Percentiles rank a stretch among this genome's conserved stretches.
Conservation (phyloP, 257 asterid species). For the Jaltomata sinuosa region DNA sequence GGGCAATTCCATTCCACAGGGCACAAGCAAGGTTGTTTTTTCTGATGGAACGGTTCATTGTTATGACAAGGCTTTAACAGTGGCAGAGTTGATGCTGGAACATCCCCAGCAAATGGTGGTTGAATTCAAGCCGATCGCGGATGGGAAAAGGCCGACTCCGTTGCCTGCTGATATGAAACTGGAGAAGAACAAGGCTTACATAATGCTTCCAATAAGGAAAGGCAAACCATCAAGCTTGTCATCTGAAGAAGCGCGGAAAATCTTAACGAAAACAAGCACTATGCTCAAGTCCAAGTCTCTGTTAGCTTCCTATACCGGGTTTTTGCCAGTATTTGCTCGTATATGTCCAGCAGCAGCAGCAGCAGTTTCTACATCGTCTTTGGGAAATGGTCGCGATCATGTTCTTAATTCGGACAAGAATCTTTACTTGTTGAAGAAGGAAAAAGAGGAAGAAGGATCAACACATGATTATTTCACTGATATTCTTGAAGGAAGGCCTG, state of each 20-base stretch:
- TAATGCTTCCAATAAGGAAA: slow-evolving; percentile 51
- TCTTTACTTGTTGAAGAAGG: neutral
- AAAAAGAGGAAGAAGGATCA: slow-evolving; percentile 3
- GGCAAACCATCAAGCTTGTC: slow-evolving; percentile 45
- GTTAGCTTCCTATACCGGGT: slow-evolving; percentile 27
- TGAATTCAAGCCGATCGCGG: slow-evolving; percentile 28
- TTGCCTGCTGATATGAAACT: slow-evolving; percentile 67
- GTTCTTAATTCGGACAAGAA: slow-evolving; percentile 3
- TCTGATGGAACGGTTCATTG: slow-evolving; percentile 46
- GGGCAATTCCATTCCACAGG: slow-evolving; percentile 54
- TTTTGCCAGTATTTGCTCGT: slow-evolving; percentile 54
- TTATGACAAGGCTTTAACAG: slow-evolving; percentile 52
- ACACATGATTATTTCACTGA: slow-evolving; percentile 30
- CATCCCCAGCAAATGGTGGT: slow-evolving; percentile 68
- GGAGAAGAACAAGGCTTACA: slow-evolving; percentile 47
- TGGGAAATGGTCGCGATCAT: neutral
- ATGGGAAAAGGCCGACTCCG: slow-evolving; percentile 33
- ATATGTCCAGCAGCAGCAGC: slow-evolving; percentile 20
- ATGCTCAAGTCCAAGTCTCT: slow-evolving; percentile 35
- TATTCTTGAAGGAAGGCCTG: slow-evolving; percentile 62
- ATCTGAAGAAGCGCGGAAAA: slow-evolving; percentile 35
- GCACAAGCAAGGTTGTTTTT: slow-evolving; percentile 50
- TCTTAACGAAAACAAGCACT: slow-evolving; percentile 24
- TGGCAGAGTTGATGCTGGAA: slow-evolving; percentile 79
- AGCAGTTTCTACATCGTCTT: neutral